Percentiles rank a stretch among this genome's conserved stretches.
These are phyloP conservation scores for Clitoria ternatea DNA, from an alignment of 306 rosid genomes.

Conservation along the genomic window DNA sequence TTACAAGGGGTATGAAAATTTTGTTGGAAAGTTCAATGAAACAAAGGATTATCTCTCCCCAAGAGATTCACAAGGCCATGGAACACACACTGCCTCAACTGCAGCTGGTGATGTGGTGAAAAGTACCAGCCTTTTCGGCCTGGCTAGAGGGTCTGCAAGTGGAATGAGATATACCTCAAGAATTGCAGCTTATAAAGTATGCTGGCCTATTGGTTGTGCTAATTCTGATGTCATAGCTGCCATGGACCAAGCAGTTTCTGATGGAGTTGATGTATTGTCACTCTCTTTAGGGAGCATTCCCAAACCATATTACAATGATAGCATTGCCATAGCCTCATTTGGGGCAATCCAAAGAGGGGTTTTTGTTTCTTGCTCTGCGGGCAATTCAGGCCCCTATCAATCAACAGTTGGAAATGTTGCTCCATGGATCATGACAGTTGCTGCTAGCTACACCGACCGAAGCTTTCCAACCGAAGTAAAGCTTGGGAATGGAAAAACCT, in stretches of 20 bases:
- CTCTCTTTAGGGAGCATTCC: conserved; percentile 63
- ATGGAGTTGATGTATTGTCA: conserved; percentile 69
- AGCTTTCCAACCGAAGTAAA: conserved; percentile 52
- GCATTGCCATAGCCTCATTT: conserved; percentile 58
- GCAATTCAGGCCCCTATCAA: conserved; percentile 61
- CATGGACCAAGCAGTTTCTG: conserved; percentile 60
- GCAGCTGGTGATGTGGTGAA: conserved; percentile 50
- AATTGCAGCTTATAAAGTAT: conserved; percentile 68
- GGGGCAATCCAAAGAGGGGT: conserved; percentile 57
- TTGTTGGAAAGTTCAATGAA: conserved; percentile 42
- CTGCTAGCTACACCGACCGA: conserved; percentile 70
- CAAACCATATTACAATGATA: conserved; percentile 42
- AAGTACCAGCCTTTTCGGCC: conserved; percentile 43
- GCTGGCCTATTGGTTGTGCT: conserved; percentile 66
- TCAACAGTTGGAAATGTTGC: conserved; percentile 54
- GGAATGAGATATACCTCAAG: conserved; percentile 69
- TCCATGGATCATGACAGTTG: conserved; percentile 82
- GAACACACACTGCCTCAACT: conserved; percentile 82
- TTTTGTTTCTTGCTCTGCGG: conserved; percentile 69
- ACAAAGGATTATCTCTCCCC: conserved; percentile 47
- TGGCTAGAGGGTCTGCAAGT: conserved; percentile 49
- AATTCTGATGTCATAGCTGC: conserved; percentile 64
- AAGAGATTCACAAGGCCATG: conserved; percentile 63
- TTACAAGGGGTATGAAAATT: conserved; percentile 54
- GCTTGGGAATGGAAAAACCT: conserved; percentile 53